Conservation (phyloP, 306 rosid species). For the Datisca glomerata region DNA sequence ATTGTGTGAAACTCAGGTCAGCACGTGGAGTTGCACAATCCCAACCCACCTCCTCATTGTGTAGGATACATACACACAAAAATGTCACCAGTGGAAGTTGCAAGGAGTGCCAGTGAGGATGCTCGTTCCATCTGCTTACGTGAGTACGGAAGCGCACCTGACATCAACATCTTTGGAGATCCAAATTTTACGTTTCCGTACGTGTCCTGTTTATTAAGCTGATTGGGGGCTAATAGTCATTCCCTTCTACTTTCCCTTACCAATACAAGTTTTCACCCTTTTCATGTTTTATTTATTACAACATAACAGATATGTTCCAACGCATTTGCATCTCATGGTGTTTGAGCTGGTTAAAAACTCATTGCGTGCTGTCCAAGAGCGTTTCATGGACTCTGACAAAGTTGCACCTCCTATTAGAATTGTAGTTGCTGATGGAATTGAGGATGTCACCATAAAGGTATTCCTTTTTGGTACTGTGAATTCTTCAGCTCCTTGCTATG, state of each 20-base stretch:
- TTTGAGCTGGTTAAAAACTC: slow-evolving; percentile 97
- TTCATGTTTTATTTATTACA: not conserved
- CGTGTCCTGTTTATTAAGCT: too few relatives aligned
- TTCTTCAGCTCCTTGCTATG: too few relatives aligned
- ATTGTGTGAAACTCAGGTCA: slow-evolving; percentile 50
- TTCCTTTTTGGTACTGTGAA: too few relatives aligned
- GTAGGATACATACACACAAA: slow-evolving; percentile 86
- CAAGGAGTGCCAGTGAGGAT: slow-evolving; percentile 65
- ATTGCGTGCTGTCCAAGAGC: slow-evolving; percentile 90
- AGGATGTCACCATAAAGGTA: slow-evolving; percentile 82
- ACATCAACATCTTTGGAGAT: slow-evolving; percentile 68
- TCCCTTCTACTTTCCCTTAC: too few relatives aligned
- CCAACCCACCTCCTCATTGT: slow-evolving; percentile 64
- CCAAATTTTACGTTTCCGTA: slow-evolving; percentile 86
- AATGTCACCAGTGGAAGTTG: slow-evolving; percentile 83
- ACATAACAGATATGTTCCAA: slow-evolving; percentile 63
- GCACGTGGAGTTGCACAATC: slow-evolving; percentile 95
- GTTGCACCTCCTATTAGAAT: slow-evolving; percentile 61
- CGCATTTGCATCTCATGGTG: slow-evolving; percentile 95
- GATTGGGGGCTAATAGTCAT: too few relatives aligned
- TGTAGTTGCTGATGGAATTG: slow-evolving; percentile 88
- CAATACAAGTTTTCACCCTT: not conserved
- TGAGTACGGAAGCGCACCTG: slow-evolving; percentile 83
- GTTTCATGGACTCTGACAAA: slow-evolving; percentile 65
- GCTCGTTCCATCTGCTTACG: slow-evolving; percentile 75